Conservation (phyloP, 306 rosid species). For the Begonia fuchsioides region DNA sequence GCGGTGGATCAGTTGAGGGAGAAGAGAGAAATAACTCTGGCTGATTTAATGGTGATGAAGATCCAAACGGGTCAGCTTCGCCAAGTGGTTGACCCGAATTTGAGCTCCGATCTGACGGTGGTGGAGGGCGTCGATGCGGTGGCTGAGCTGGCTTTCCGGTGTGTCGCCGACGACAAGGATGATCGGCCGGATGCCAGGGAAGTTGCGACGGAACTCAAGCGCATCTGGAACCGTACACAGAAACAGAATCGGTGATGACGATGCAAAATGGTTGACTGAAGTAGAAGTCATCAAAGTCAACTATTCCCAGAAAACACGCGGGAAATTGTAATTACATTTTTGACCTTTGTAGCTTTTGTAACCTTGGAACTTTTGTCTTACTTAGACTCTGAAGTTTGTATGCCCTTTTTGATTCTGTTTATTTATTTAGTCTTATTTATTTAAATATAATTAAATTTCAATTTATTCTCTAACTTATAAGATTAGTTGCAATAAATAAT, state of each 20-base stretch:
- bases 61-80: slow-evolving; percentile 70
- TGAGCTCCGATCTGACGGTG: too few species aligned
- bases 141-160: slow-evolving; percentile 86
- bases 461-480: too few species aligned
- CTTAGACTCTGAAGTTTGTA: too few species aligned
- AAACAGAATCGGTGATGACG: slow-evolving; percentile 18
- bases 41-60: slow-evolving; percentile 70
- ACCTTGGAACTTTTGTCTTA: too few species aligned
- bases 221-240: slow-evolving; percentile 28
- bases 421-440: too few species aligned
- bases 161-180: slow-evolving; percentile 86
- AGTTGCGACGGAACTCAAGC: slow-evolving; percentile 60
- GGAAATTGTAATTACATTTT: too few species aligned
- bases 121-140: slow-evolving; percentile 39
- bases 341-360: too few species aligned
- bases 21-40: slow-evolving; percentile 64
- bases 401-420: too few species aligned
- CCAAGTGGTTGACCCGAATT: slow-evolving; percentile 58
- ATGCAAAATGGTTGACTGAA: slow-evolving; percentile 18
- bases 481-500: too few species aligned
- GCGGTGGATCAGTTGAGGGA: slow-evolving; percentile 77
- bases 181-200: slow-evolving; percentile 84
- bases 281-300: too few species aligned
- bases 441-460: too few species aligned
- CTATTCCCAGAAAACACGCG: too few species aligned